Evolutionary conservation across 1,284 basidiomycete species (phyloP), one percentile per base, ranked within the genome.

Genomic region (Filobasidium uniguttulatum): DNA sequence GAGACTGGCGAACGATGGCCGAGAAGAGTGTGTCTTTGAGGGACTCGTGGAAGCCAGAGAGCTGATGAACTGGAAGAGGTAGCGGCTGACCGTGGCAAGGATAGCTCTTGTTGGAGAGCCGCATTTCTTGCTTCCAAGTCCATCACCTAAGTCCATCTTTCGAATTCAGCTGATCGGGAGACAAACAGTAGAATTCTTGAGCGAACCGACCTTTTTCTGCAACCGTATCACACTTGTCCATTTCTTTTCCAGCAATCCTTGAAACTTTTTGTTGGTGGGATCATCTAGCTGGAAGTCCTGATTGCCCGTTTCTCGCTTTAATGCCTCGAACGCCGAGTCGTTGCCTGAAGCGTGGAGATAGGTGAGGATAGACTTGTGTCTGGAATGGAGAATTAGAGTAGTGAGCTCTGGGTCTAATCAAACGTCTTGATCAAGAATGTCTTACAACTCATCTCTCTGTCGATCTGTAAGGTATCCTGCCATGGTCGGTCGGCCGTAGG

Each of bases 161-260:
- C 30, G 20, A 41, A n/a, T n/a, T 8, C n/a, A n/a, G n/a, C n/a
- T n/a, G n/a, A n/a, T n/a, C n/a, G n/a, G n/a, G n/a, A n/a, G 29
- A 35, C n/a, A 20, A 19, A 20, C 22, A 4, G 19, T 14, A 44
- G 17, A 15, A 28, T 12, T 12, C n/a, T n/a, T n/a, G 23, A 38
- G 46, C 29, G 14, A 20, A 49, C 46, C 3, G 22, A 83, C 86
- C 80, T 91, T 91, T 74, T 90, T 88, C 73, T 93, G 89, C 61
- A 93, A 66, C 55, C 88, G 76, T 54, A 93, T 89, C 20, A 91
- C 85, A 62, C 82, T 84, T 23, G 86, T 90, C 88, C 88, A 93
- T 67, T 93, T 93, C 79, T 90, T 91, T 72, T 88, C 88, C 54
- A 93, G 70, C 52, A 93, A 71, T 0, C 86, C 87, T 1, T 80